These are phyloP conservation scores for Orbilia quercus DNA, from an alignment of 2,329 filamentous ascomycete species.

Conservation along the genomic window DNA sequence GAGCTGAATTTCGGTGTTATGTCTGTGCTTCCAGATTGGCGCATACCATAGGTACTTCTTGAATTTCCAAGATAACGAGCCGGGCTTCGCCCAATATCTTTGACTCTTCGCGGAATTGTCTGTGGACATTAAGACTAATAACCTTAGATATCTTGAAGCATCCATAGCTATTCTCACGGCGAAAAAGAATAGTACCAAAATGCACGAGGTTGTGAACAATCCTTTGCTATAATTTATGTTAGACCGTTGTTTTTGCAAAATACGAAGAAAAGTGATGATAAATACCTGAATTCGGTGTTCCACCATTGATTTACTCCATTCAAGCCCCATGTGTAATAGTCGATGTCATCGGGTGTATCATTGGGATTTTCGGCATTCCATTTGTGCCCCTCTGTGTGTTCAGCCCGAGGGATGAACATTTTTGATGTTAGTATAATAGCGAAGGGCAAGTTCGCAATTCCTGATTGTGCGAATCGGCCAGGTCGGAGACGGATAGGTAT, in stretches of 20 bases:
- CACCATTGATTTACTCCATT: conserved; percentile 54
- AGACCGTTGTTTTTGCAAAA: conserved; percentile 2
- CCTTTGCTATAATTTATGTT: conserved; percentile 40
- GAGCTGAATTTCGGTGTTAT: conserved; percentile 79
- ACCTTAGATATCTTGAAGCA: conserved; percentile 41
- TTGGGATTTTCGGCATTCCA: conserved; percentile 50
- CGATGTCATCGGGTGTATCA: conserved; percentile 45
- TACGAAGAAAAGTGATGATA: background rate
- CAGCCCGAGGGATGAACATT: conserved; percentile 47
- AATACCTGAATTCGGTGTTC: conserved; percentile 53
- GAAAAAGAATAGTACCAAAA: conserved; percentile 51
- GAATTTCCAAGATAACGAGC: conserved; percentile 41
- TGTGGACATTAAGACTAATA: conserved; percentile 44
- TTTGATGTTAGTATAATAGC: conserved; percentile 3
- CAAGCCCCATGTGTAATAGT: conserved; percentile 55
- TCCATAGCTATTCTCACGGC: conserved; percentile 39
- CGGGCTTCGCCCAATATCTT: conserved; percentile 60
- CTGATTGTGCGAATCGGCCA: background rate
- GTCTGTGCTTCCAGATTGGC: conserved; percentile 77
- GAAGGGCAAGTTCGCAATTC: conserved; percentile 13
- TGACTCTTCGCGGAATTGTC: conserved; percentile 44
- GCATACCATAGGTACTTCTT: conserved; percentile 77
- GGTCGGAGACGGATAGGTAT: conserved; percentile 12
- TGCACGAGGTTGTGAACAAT: conserved; percentile 53
- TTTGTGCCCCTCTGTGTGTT: conserved; percentile 15